These are phyloP conservation scores for Mycena albidolilacea DNA, from an alignment of 768 basidiomycete genomes.

Conservation along the genomic window DNA sequence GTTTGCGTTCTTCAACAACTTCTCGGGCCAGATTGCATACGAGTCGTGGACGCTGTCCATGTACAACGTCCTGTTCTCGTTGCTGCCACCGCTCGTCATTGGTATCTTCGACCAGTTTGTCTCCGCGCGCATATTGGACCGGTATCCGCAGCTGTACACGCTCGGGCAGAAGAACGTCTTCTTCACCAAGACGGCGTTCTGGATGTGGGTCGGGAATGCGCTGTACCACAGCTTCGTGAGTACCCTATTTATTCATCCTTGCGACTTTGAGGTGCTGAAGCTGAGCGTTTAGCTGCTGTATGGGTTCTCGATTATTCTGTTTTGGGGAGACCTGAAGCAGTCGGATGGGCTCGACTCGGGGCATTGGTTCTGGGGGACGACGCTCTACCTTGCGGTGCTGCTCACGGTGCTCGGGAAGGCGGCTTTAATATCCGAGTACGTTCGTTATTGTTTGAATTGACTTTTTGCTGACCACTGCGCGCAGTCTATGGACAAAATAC, in stretches of 20 bases:
- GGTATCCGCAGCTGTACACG: conserved; percentile 96
- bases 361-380: conserved; percentile 99
- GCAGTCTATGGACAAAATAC: conserved; percentile 99
- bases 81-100: conserved; percentile 96
- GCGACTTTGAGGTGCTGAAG: background rate
- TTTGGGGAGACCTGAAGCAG: conserved; percentile 93
- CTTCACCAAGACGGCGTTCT: conserved; percentile 92
- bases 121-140: conserved; percentile 94
- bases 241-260: background rate
- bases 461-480: conserved; percentile 18
- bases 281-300: conserved; percentile 76
- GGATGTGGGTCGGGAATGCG: conserved; percentile 93
- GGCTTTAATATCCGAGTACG: conserved; percentile 96
- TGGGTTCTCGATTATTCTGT: conserved; percentile 89
- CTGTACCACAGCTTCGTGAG: conserved; percentile 90
- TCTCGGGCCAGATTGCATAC: conserved; percentile 98
- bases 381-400: conserved; percentile 93
- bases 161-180: conserved; percentile 96
- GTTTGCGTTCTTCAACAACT: conserved; percentile 99
- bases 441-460: conserved; percentile 31
- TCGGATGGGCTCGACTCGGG: conserved; percentile 87
- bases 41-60: conserved; percentile 99
- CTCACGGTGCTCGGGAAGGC: conserved; percentile 98
- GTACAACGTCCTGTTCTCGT: conserved; percentile 97
- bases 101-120: conserved; percentile 99